Conservation (phyloP, 805 yeast species). For the Teunomyces funiuensis region DNA sequence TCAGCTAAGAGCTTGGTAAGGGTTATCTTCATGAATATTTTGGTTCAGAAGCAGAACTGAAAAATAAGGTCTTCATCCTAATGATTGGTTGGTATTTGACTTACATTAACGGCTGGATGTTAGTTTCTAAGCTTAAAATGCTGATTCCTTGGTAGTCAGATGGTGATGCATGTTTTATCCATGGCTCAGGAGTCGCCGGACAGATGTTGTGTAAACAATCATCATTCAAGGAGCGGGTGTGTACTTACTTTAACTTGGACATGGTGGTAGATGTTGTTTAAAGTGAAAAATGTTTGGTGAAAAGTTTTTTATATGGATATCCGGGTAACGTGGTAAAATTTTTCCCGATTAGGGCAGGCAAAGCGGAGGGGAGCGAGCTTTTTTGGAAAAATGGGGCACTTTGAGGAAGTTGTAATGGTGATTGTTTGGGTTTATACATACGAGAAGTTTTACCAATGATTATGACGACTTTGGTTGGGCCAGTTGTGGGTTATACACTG, state of each 20-base stretch:
- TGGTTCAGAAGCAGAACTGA: slow-evolving; percentile 99
- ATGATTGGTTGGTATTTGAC: slow-evolving; percentile 12
- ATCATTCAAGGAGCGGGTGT: slow-evolving; percentile 10
- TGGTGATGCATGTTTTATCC: slow-evolving; percentile 97
- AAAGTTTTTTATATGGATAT: neutral
- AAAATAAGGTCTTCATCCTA: slow-evolving; percentile 61
- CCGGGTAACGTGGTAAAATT: no score
- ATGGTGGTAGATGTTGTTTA: neutral
- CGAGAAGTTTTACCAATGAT: no score
- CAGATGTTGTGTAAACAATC: slow-evolving; percentile 18
- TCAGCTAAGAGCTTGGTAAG: slow-evolving; percentile 61
- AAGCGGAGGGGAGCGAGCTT: no score
- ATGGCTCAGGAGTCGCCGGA: slow-evolving; percentile 72
- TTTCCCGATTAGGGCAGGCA: no score
- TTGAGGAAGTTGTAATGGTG: no score
- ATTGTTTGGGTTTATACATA: no score
- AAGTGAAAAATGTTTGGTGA: neutral
- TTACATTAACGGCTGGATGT: slow-evolving; percentile 2
- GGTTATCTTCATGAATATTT: slow-evolving; percentile 69
- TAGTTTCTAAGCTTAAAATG: neutral
- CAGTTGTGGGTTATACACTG: no score
- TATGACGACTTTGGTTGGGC: no score
- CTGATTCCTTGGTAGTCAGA: slow-evolving; percentile 55
- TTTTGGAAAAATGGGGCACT: no score
- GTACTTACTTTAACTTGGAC: neutral